Conservation (phyloP, 2,329 filamentous ascomycete species). For the Penicillium sp. region DNA sequence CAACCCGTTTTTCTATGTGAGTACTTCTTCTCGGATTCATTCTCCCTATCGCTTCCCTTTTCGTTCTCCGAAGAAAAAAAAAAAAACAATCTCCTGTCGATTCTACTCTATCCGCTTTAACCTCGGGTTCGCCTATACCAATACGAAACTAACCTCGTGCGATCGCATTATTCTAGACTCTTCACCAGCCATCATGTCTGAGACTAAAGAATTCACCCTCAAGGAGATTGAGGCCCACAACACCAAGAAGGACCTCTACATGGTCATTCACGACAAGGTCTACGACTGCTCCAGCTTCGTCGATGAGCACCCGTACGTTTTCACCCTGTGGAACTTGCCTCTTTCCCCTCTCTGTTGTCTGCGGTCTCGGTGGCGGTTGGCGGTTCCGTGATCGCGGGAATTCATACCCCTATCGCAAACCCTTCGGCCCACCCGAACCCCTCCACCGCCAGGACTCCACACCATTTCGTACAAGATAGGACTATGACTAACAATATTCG, state of each 20-base stretch:
- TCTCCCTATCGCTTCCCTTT: neutral
- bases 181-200: slow-evolving; percentile 47
- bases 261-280: slow-evolving; percentile 95
- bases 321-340: neutral
- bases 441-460: neutral
- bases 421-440: neutral
- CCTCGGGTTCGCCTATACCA: neutral
- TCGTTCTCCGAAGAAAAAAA: neutral
- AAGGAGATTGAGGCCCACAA: slow-evolving; percentile 81
- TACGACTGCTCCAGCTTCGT: slow-evolving; percentile 88
- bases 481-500: slow-evolving; percentile 13
- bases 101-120: neutral
- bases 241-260: slow-evolving; percentile 86
- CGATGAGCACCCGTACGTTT: slow-evolving; percentile 90
- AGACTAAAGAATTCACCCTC: slow-evolving; percentile 67
- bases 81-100: neutral
- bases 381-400: neutral
- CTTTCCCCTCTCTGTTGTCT: neutral
- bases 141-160: slow-evolving; percentile 7
- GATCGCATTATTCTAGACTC: slow-evolving; percentile 4
- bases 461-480: neutral
- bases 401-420: slow-evolving; percentile 1
- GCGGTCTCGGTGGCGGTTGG: neutral
- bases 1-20: neutral
- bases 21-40: neutral